A percentile compares a stretch with the other conserved stretches of the same genome.
Evolutionary conservation across 1,284 basidiomycete species (phyloP).

Genomic region (Papiliotrema flavescens): DNA sequence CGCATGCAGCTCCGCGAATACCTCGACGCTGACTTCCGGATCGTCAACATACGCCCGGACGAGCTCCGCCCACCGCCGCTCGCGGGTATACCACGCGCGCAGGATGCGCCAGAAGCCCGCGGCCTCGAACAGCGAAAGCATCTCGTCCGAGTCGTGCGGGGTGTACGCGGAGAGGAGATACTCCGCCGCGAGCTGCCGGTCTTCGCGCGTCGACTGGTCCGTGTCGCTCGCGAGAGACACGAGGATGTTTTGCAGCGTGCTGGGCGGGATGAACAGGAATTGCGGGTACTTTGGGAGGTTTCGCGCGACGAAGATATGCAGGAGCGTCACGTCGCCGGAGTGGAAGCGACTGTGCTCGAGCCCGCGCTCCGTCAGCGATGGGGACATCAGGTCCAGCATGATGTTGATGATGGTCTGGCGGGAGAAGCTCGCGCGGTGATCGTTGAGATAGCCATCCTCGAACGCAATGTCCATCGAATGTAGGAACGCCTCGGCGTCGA

Average conservation of each 20-base stretch:
- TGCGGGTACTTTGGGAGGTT: constrained; percentile 97
- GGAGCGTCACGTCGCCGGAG: constrained; percentile 68
- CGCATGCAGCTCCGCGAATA: constrained; percentile 64
- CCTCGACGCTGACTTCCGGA: constrained; percentile 58
- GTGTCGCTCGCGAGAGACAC: constrained; percentile 69
- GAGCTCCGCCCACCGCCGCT: constrained; percentile 70
- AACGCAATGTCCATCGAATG: constrained; percentile 92
- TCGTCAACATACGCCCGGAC: constrained; percentile 74
- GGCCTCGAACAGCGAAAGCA: constrained; percentile 67
- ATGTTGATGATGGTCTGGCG: constrained; percentile 82
- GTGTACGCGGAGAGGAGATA: constrained; percentile 90
- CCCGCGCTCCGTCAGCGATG: constrained; percentile 8
- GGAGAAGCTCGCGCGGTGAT: constrained; percentile 59
- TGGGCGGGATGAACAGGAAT: constrained; percentile 69
- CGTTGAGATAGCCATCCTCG: constrained; percentile 87
- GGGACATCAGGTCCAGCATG: constrained; percentile 66
- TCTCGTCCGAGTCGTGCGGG: constrained; percentile 67
- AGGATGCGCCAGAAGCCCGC: constrained; percentile 91
- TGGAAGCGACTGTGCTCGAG: constrained; percentile 44
- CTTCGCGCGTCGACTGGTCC: constrained; percentile 74
- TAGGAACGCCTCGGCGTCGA: constrained; percentile 92
- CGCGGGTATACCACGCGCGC: constrained; percentile 70
- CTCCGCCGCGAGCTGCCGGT: constrained; percentile 91
- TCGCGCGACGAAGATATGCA: constrained; percentile 92
- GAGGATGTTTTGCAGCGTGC: constrained; percentile 70